Evolutionary conservation across 1,284 basidiomycete genomes (phyloP).

Genomic region (Trichosporon coremiiforme): DNA sequence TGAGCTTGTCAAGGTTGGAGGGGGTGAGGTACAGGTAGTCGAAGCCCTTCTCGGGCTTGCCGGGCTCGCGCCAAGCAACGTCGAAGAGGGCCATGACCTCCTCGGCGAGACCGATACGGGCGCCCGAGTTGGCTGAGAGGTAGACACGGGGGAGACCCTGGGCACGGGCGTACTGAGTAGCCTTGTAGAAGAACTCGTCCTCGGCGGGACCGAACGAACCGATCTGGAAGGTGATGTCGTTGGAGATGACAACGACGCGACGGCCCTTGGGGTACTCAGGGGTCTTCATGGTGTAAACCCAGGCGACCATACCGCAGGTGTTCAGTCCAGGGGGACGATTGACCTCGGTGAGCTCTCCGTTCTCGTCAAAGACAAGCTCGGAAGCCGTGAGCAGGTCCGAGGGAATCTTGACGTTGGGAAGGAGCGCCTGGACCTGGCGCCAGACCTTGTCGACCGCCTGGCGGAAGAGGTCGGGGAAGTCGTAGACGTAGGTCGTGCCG

Average conservation of each 20-base stretch:
- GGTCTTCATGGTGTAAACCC: conserved; percentile 90
- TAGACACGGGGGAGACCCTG: conserved; percentile 91
- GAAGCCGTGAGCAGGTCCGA: conserved; percentile 77
- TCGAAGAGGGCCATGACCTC: conserved; percentile 88
- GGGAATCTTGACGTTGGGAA: conserved; percentile 71
- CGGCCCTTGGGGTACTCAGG: conserved; percentile 93
- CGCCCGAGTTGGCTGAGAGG: conserved; percentile 97
- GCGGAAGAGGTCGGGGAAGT: conserved; percentile 97
- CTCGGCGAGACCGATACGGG: conserved; percentile 93
- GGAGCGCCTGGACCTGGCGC: conserved; percentile 69
- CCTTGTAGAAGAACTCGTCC: conserved; percentile 95
- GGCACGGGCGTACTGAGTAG: conserved; percentile 87
- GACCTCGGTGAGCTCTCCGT: conserved; percentile 85
- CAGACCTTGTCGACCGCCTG: conserved; percentile 95
- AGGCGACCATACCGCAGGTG: conserved; percentile 95
- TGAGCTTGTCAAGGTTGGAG: conserved; percentile 78
- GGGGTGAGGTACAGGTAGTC: conserved; percentile 93
- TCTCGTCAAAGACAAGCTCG: conserved; percentile 92
- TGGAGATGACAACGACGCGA: conserved; percentile 85
- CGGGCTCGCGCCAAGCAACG: conserved; percentile 82
- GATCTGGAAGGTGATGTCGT: conserved; percentile 98
- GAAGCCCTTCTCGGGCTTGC: conserved; percentile 89
- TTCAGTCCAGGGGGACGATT: conserved; percentile 91
- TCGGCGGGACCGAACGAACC: conserved; percentile 96
- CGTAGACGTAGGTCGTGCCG: conserved; percentile 97